Evolutionary conservation across 139 green algal species (phyloP).

Genomic region (Ettlia oleoabundans): DNA sequence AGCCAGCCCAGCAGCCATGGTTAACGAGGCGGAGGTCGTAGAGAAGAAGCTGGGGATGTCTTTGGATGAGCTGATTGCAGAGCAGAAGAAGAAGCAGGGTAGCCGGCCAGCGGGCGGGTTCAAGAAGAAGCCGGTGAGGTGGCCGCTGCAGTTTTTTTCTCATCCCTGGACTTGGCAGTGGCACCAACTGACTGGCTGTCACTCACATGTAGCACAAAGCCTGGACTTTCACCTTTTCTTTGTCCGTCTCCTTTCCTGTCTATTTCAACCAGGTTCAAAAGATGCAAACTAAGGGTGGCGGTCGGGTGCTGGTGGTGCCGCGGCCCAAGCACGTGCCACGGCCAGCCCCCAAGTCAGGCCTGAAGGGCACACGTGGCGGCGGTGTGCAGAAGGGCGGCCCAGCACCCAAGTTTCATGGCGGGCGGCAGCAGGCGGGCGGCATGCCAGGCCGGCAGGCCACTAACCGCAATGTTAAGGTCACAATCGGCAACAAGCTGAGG

Average conservation of each 20-base stretch:
- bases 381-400: constrained; percentile 28
- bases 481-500: constrained; percentile 34
- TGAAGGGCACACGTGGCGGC: constrained; percentile 25
- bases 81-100: constrained; percentile 29
- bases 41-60: constrained; percentile 43
- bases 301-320: constrained; percentile 25
- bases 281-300: constrained; percentile 24
- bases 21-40: neutral
- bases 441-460: neutral
- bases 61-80: constrained; percentile 52
- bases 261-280: constrained; percentile 5
- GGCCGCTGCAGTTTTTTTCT: too few species aligned
- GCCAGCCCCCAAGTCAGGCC: neutral
- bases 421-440: neutral
- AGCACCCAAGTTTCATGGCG: constrained; percentile 6
- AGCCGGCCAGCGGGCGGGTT: neutral
- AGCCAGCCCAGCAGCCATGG: neutral
- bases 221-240: neutral
- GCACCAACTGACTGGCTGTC: too few species aligned
- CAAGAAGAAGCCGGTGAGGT: constrained; percentile 44
- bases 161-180: too few species aligned
- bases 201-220: neutral
- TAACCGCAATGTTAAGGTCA: constrained; percentile 33
- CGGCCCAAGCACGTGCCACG: constrained; percentile 18
- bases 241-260: neutral